These are phyloP conservation scores for Macadamia integrifolia DNA, from an alignment of 164 flowering plant species.

Conservation along the genomic window DNA sequence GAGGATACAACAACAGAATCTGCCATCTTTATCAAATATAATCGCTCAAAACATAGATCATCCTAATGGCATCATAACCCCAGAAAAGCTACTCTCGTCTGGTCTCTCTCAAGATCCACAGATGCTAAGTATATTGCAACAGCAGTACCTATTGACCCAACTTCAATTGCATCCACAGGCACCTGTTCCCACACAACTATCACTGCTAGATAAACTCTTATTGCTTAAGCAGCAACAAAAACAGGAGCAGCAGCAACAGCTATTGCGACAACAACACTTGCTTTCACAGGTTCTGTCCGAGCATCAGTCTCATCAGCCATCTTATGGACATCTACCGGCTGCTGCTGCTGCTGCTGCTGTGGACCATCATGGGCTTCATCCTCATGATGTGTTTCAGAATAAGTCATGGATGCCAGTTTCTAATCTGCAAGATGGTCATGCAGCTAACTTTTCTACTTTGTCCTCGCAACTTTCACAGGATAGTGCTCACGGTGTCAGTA, in stretches of 20 bases:
- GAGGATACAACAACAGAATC: slow-evolving; percentile 55
- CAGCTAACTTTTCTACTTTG: slow-evolving; percentile 12
- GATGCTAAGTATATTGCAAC: slow-evolving; percentile 62
- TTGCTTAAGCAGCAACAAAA: slow-evolving; percentile 74
- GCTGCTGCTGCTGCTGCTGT: slow-evolving; percentile 37
- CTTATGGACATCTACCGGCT: slow-evolving; percentile 46
- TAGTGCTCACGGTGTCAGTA: slow-evolving; percentile 17
- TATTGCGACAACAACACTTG: slow-evolving; percentile 51
- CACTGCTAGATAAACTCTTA: slow-evolving; percentile 56
- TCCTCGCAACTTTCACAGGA: slow-evolving; percentile 38
- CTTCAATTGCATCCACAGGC: slow-evolving; percentile 60
- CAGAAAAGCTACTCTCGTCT: slow-evolving; percentile 57
- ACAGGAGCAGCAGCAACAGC: slow-evolving; percentile 58
- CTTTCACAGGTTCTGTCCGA: slow-evolving; percentile 73
- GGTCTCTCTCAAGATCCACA: slow-evolving; percentile 75
- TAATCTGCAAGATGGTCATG: slow-evolving; percentile 27
- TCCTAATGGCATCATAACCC: slow-evolving; percentile 33
- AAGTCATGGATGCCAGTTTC: slow-evolving; percentile 38
- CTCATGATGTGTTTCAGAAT: slow-evolving; percentile 41
- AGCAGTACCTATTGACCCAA: slow-evolving; percentile 55
- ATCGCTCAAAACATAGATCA: slow-evolving; percentile 50
- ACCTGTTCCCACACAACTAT: slow-evolving; percentile 47
- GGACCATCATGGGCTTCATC: slow-evolving; percentile 38
- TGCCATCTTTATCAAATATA: slow-evolving; percentile 39
- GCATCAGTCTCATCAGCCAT: slow-evolving; percentile 48